Evolutionary conservation across 768 basidiomycete species (phyloP), one percentile per base, ranked within the genome.

Genomic region (Auricularia auricula-judae): DNA sequence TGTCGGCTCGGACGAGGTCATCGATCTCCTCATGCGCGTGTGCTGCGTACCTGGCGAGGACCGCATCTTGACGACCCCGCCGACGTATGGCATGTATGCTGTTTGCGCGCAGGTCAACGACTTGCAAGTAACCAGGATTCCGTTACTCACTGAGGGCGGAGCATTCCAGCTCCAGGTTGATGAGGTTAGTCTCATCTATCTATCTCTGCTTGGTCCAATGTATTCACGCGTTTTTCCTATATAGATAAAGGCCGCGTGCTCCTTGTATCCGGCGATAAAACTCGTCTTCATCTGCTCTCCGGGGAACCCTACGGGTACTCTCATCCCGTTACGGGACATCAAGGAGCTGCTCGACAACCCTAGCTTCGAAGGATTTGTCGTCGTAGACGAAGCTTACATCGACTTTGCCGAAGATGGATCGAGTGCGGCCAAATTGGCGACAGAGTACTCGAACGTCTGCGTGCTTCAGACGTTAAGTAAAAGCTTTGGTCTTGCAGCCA

Each of bases 391-490:
- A 74, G 97, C 97, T 0, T 98, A 99, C 76, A 89, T 98, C 72
- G 97, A 99, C 74, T 99, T 98, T 70, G 84, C 89, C 0, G 81
- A 80, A 0, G 73, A 79, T 8, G 79, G 78, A 18, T 75, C 80
- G 35, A 89, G 86, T 53, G 90, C 92, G 0, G 85, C 81, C 14
- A 77, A 81, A 3, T 78, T 98, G 33, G 79, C 97, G 62, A 79
- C 84, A 65, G 84, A 91, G 60, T 98, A 91, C 71, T 84, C 84
- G 10, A 99, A 99, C 71, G 68, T 99, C 12, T 88, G 89, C 70
- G 93, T 99, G n/a, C 85, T 92, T 80, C 97, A 99, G 72, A 98
- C 97, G 2, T 76, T 98, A 43, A 96, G 93, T 75, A 99, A 98
- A 72, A 88, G 93, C 68, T 98, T 98, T 68, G 97, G 96, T 1